These are phyloP conservation scores for Neurospora intermedia DNA, from an alignment of 495 filamentous ascomycete species.

Conservation along the genomic window DNA sequence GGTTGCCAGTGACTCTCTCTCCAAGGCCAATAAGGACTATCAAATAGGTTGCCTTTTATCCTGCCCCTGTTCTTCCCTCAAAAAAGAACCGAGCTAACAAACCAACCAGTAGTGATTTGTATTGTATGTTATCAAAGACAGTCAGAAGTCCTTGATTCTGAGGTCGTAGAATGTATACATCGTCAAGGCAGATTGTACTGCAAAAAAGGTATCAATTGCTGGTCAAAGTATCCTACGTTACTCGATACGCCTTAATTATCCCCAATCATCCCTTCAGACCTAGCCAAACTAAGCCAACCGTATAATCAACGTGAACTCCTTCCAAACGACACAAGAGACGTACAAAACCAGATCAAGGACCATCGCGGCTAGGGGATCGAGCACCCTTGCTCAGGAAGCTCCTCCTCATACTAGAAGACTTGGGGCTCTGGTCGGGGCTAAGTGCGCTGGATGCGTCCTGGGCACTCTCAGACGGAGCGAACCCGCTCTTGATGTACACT, in stretches of 20 bases:
- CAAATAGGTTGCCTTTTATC: too few species aligned
- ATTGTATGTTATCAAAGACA: not conserved
- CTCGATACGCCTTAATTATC: not conserved
- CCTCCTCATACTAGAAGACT: slow-evolving; percentile 33
- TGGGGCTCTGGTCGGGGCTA: slow-evolving; percentile 41
- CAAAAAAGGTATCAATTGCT: not conserved
- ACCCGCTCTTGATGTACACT: slow-evolving; percentile 58
- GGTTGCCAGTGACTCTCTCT: too few species aligned
- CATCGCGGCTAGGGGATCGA: not conserved
- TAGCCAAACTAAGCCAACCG: not conserved
- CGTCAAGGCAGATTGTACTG: not conserved
- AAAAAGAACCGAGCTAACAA: too few species aligned
- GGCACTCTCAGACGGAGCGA: slow-evolving; percentile 25
- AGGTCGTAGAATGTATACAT: not conserved
- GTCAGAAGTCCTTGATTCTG: not conserved
- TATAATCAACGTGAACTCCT: not conserved
- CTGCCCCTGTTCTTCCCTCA: too few species aligned
- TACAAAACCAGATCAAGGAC: not conserved
- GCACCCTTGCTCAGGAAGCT: slow-evolving; percentile 46
- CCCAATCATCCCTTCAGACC: not conserved
- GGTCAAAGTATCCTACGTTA: not conserved
- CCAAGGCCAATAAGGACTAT: too few species aligned
- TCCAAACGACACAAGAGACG: not conserved
- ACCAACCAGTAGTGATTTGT: too few species aligned
- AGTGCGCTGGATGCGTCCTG: slow-evolving; percentile 3